These are phyloP conservation scores for Calonectria crousiana DNA, from an alignment of 2,329 filamentous ascomycete genomes.

Conservation along the genomic window DNA sequence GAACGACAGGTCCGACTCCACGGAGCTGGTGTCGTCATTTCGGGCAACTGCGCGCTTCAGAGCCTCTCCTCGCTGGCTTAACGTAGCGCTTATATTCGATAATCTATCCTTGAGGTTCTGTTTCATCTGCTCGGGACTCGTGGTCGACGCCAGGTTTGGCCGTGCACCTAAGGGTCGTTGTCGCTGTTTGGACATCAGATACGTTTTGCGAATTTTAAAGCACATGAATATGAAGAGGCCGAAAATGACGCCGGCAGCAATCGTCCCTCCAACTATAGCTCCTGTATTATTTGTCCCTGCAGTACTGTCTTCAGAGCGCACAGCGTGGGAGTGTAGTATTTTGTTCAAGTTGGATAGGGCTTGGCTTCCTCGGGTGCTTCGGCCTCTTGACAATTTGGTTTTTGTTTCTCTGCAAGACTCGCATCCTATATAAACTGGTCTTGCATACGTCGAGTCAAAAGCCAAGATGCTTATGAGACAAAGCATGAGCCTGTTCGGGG, in stretches of 20 bases:
- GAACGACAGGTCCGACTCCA: conserved; percentile 33
- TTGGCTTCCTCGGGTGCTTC: neutral
- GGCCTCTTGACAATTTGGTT: conserved; percentile 12
- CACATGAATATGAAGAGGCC: conserved; percentile 33
- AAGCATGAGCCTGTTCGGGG: conserved; percentile 15
- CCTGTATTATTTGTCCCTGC: conserved; percentile 18
- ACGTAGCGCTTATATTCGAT: neutral
- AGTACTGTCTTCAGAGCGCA: neutral
- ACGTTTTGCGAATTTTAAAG: conserved; percentile 32
- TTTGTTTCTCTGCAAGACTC: conserved; percentile 10
- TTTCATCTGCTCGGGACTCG: neutral
- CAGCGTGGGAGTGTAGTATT: neutral
- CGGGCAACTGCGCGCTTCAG: neutral
- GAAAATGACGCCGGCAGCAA: conserved; percentile 34
- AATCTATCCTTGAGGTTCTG: neutral
- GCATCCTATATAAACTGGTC: conserved; percentile 8
- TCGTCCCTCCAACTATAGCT: conserved; percentile 35
- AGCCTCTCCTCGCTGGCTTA: neutral
- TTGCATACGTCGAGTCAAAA: conserved; percentile 22
- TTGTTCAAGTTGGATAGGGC: neutral
- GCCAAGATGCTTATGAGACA: conserved; percentile 17
- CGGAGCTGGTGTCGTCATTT: conserved; percentile 22
- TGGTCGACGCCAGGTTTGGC: neutral
- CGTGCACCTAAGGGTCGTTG: neutral
- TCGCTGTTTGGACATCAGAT: neutral